A percentile compares a stretch with the other conserved stretches of the same genome.
Evolutionary conservation across 1,284 basidiomycete species (phyloP).

Genomic region (Austroboletus rostrupii): DNA sequence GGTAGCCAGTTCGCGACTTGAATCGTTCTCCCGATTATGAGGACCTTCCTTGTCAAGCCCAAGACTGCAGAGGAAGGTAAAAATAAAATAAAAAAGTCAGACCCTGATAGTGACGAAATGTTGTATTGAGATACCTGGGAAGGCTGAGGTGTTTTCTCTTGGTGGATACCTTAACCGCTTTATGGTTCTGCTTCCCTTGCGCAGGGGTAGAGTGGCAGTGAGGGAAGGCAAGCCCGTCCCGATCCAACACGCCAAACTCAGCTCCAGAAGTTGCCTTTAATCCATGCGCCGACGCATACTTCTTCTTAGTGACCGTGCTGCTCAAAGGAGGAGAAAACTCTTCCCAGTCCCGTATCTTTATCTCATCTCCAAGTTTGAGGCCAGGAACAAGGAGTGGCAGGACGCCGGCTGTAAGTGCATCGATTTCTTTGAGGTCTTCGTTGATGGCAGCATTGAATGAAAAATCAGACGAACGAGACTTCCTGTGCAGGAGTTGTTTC

Average conservation of each 20-base stretch:
- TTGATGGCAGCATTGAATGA: conserved; percentile 48
- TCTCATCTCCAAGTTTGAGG: conserved; percentile 50
- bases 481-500: conserved; percentile 46
- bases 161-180: conserved; percentile 43
- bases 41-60: conserved; percentile 59
- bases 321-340: conserved; percentile 40
- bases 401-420: conserved; percentile 61
- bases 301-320: conserved; percentile 37
- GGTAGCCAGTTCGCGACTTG: conserved; percentile 45
- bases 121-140: conserved; percentile 43
- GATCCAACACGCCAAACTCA: conserved; percentile 18
- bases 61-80: conserved; percentile 39
- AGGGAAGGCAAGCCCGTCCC: conserved; percentile 44
- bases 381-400: conserved; percentile 68
- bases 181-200: conserved; percentile 24
- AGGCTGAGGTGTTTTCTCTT: conserved; percentile 60
- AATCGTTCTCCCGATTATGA: conserved; percentile 51
- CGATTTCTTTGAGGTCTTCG: conserved; percentile 61
- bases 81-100: neutral
- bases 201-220: conserved; percentile 58
- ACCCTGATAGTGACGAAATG: neutral
- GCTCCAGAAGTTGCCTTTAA: conserved; percentile 1
- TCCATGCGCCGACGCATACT: conserved; percentile 11
- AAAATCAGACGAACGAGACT: conserved; percentile 59
- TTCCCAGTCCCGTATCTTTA: conserved; percentile 48